Evolutionary conservation across 2,329 filamentous ascomycete species (phyloP), one percentile per base, ranked within the genome.

Genomic region (Pseudocercospora musae): DNA sequence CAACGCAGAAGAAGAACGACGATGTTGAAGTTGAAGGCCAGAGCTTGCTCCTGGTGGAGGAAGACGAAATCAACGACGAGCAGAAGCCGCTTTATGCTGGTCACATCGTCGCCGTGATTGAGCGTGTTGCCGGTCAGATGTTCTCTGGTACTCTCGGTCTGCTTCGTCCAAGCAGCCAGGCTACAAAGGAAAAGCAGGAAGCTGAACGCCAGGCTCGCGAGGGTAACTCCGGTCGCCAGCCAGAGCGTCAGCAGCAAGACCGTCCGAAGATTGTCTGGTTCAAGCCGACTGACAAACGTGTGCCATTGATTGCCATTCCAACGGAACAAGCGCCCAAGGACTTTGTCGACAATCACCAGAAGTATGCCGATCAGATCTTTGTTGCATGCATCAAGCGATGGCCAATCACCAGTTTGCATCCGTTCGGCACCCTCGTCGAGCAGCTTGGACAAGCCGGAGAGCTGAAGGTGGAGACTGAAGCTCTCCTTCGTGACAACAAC

Each of bases 231-330:
- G 88, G 89, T 66, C 85, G 85, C 64, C 88, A 95, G 68, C 91
- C 93, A 65, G 88, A 89, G 68, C 91, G 93, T 58, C 87, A 91
- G 66, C 87, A 91, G 66, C 92, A 96, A 75, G 95, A 99, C 68
- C 97, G 97, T 80, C 95, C 95, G 66, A 99, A 99, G 87, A 99
- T 99, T 79, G 95, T 99, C 46, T 99, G 95, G 95, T 99, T 99
- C 82, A 99, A 99, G 83, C 95, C 95, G 62, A 99, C 95, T 0
- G 95, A 99, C 80, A 98, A 99, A 85, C 92, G 95, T 74, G 95
- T 99, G 53, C 95, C 95, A 55, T 83, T 99, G 68, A 99, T 99
- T 77, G 95, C 95, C 58, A 99, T 99, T 68, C 95, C 95, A 1
- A 99, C 95, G 2, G 95, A 99, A 77, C 95, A 99, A 79, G 95